Conservation (phyloP, 2,329 filamentous ascomycete species). For the Aspergillus hortae region DNA sequence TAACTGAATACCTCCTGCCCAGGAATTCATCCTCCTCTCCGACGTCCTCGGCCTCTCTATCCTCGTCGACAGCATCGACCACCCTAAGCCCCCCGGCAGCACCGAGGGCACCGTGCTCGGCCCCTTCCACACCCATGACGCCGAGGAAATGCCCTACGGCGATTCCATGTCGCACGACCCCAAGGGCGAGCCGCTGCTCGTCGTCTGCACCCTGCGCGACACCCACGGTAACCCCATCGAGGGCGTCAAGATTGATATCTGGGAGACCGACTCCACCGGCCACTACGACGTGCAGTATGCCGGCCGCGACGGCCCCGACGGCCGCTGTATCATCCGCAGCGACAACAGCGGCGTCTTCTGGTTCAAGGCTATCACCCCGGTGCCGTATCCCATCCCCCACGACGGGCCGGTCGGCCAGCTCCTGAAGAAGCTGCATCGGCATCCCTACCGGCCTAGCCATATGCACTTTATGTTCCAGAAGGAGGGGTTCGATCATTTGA, state of each 20-base stretch:
- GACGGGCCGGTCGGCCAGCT: conserved; percentile 79
- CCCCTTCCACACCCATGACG: conserved; percentile 80
- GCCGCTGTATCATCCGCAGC: conserved; percentile 66
- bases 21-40: conserved; percentile 77
- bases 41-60: conserved; percentile 76
- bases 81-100: conserved; percentile 66
- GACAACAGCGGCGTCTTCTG: conserved; percentile 74
- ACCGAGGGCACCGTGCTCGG: conserved; percentile 80
- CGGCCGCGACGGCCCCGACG: conserved; percentile 62
- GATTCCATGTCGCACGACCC: conserved; percentile 64
- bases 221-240: conserved; percentile 59
- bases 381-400: conserved; percentile 79
- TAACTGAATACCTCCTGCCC: too few species aligned
- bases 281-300: conserved; percentile 79
- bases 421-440: conserved; percentile 63
- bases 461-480: conserved; percentile 90
- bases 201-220: conserved; percentile 69
- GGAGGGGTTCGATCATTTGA: conserved; percentile 71
- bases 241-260: conserved; percentile 72
- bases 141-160: conserved; percentile 54
- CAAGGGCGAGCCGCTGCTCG: conserved; percentile 65
- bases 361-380: conserved; percentile 81
- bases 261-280: conserved; percentile 79
- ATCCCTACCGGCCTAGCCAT: conserved; percentile 73
- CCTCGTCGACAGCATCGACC: conserved; percentile 77